Evolutionary conservation across 805 yeast genomes (phyloP).

Genomic region (Kodamaea hsintzibuensis): DNA sequence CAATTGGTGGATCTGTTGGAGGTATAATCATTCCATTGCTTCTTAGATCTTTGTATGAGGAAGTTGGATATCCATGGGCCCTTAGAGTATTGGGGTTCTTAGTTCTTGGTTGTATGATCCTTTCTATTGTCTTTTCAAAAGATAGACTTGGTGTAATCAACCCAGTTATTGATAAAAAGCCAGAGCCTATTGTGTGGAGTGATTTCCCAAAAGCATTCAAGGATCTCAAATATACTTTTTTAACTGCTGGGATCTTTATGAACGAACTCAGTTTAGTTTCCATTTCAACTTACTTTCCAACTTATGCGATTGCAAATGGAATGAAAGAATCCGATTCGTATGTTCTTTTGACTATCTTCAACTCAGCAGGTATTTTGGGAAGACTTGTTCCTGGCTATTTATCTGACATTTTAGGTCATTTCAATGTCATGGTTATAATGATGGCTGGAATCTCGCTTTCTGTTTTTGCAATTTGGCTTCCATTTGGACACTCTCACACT

Average conservation of each 20-base stretch:
- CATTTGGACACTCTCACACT: conserved; percentile 49
- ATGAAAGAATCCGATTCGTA: conserved; percentile 44
- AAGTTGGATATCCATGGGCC: conserved; percentile 63
- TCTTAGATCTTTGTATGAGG: conserved; percentile 44
- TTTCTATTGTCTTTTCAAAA: conserved; percentile 16
- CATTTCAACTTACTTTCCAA: conserved; percentile 54
- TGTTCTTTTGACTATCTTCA: conserved; percentile 47
- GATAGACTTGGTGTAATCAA: conserved; percentile 13
- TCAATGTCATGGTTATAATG: conserved; percentile 55
- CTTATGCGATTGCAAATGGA: conserved; percentile 56
- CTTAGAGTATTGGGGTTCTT: conserved; percentile 29
- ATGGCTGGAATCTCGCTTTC: conserved; percentile 46
- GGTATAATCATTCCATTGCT: conserved; percentile 62
- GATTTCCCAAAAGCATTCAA: conserved; percentile 36
- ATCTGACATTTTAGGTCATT: conserved; percentile 57
- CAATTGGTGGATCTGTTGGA: conserved; percentile 65
- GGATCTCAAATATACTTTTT: conserved; percentile 35
- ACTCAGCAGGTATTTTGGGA: conserved; percentile 50
- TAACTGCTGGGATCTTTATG: conserved; percentile 43
- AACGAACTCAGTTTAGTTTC: conserved; percentile 55
- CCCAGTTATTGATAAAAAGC: background rate
- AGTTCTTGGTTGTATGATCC: conserved; percentile 16
- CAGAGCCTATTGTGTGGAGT: conserved; percentile 1
- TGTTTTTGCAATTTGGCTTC: conserved; percentile 63
- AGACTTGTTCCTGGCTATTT: conserved; percentile 54